phyloP scores from a whole-genome alignment of 495 filamentous ascomycete genomes.

The Penicillium taxi region DNA sequence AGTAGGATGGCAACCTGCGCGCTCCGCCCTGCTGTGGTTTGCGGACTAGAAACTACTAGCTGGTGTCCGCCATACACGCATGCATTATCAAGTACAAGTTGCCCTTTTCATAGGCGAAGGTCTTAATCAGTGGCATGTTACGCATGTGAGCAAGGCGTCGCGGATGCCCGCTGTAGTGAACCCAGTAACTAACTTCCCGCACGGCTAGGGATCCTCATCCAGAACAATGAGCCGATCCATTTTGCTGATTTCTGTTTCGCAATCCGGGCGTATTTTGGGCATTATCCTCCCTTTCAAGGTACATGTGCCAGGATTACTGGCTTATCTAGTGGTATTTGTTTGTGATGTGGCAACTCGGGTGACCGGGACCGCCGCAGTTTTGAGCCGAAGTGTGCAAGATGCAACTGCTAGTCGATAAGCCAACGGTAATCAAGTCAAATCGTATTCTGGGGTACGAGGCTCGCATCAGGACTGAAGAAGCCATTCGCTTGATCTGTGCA shows the following conservation, averaged over 20 bases:
- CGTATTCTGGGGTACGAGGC: conserved; percentile 52
- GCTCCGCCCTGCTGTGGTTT: conserved; percentile 50
- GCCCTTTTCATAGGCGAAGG: conserved; percentile 50
- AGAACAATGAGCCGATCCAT: conserved; percentile 54
- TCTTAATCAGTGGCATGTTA: conserved; percentile 53
- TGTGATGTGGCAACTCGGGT: conserved; percentile 48
- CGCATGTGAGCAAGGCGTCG: conserved; percentile 53
- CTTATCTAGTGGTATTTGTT: conserved; percentile 39
- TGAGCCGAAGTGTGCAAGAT: conserved; percentile 51
- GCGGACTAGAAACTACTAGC: conserved; percentile 50
- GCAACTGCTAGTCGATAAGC: conserved; percentile 47
- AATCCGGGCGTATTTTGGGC: conserved; percentile 53
- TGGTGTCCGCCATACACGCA: conserved; percentile 46
- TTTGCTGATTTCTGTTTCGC: conserved; percentile 54
- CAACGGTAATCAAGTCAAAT: conserved; percentile 48
- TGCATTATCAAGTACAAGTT: conserved; percentile 50
- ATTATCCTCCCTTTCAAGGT: conserved; percentile 45
- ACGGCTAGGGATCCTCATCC: conserved; percentile 58
- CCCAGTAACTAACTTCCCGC: conserved; percentile 43
- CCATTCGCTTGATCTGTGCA: conserved; percentile 44
- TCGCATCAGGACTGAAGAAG: conserved; percentile 48
- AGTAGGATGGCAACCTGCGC: conserved; percentile 43
- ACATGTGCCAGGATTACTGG: conserved; percentile 44
- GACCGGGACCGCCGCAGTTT: conserved; percentile 36
- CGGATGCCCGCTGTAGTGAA: conserved; percentile 56